A percentile compares a stretch with the other conserved stretches of the same genome.
Conservation (phyloP, 257 asterid genomes). For the Jacaranda mimosifolia region DNA sequence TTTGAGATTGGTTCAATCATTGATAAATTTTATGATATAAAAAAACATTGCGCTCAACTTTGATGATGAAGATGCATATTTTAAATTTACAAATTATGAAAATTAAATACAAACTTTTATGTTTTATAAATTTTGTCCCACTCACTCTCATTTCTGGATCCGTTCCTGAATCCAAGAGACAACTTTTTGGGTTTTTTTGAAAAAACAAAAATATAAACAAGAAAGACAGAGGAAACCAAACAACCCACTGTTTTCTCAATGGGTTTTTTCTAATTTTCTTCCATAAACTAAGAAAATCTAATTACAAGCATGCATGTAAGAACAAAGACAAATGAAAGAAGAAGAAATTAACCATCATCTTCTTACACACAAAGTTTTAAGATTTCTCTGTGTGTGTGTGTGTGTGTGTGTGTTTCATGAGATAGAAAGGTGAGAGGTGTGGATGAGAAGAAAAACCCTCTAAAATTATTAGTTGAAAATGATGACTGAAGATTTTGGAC, state of each 20-base stretch:
- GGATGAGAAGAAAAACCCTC: constrained; percentile 68
- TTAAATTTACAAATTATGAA: too few relatives aligned
- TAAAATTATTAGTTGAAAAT: constrained; percentile 4
- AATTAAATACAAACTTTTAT: too few relatives aligned
- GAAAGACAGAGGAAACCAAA: constrained; percentile 23
- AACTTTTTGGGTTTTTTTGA: constrained; percentile 51
- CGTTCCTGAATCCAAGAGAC: constrained; percentile 85
- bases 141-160: too few relatives aligned
- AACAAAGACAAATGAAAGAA: constrained; percentile 66
- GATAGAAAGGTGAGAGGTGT: constrained; percentile 52
- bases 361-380: constrained; percentile 5
- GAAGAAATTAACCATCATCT: constrained; percentile 41
- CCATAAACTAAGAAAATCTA: constrained; percentile 78
- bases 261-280: constrained; percentile 50
- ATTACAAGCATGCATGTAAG: constrained; percentile 65
- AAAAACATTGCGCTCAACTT: too few relatives aligned
- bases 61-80: too few relatives aligned
- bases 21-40: too few relatives aligned
- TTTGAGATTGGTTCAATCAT: too few relatives aligned
- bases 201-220: too few relatives aligned
- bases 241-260: constrained; percentile 36
- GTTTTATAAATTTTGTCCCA: too few relatives aligned
- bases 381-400: constrained; percentile 30
- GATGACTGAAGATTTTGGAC: too few relatives aligned
- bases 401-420: too few relatives aligned